Evolutionary conservation across 164 flowering plant species (phyloP).

Genomic region (Akebia trifoliata): DNA sequence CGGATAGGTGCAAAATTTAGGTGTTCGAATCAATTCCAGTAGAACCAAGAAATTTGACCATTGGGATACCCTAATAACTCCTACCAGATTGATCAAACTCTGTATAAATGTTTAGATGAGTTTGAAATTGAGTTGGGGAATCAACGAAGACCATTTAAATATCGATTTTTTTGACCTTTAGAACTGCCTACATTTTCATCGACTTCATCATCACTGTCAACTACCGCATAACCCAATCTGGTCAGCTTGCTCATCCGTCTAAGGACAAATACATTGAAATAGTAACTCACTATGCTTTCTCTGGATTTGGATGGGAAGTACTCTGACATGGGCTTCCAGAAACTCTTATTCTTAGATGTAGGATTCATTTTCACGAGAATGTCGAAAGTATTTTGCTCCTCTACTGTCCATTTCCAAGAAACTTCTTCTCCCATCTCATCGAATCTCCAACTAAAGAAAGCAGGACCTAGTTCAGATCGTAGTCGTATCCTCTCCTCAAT

Average conservation of each 20-base stretch:
- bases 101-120: neutral
- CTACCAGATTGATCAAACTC: neutral
- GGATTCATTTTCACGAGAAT: conserved; percentile 25
- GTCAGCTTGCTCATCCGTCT: conserved; percentile 23
- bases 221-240: conserved; percentile 9
- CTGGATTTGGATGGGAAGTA: conserved; percentile 20
- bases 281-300: conserved; percentile 28
- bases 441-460: conserved; percentile 39
- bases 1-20: no score
- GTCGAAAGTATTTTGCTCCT: conserved; percentile 30
- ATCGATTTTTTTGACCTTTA: neutral
- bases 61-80: no score
- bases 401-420: conserved; percentile 35
- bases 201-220: conserved; percentile 28
- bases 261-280: conserved; percentile 32
- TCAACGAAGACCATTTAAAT: conserved; percentile 10
- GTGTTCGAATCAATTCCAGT: no score
- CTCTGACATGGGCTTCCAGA: conserved; percentile 21
- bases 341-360: conserved; percentile 14
- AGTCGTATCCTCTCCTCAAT: conserved; percentile 22
- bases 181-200: neutral
- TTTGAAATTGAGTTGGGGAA: neutral
- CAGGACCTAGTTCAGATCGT: conserved; percentile 35
- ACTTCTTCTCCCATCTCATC: conserved; percentile 55
- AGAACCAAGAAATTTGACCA: no score